A percentile compares a stretch with the other conserved stretches of the same genome.
Evolutionary conservation across 805 yeast genomes (phyloP).

Genomic region (Lipomyces spencermartinsiae): DNA sequence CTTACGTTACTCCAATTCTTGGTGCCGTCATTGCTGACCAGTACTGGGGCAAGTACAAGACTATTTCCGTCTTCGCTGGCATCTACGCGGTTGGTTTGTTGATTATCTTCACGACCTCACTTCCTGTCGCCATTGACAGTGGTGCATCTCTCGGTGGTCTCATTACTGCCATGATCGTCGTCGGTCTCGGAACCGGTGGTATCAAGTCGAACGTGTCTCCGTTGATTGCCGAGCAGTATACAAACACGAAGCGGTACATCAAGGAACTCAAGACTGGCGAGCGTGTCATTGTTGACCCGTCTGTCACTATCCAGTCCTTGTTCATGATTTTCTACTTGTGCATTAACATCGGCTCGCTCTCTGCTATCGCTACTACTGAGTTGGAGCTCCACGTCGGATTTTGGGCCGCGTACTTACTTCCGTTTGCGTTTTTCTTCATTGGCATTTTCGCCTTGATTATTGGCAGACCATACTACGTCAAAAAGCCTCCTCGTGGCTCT

Average conservation of each 20-base stretch:
- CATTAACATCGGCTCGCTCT: constrained; percentile 76
- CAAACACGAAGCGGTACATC: constrained; percentile 64
- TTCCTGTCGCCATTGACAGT: constrained; percentile 60
- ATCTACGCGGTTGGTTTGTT: constrained; percentile 68
- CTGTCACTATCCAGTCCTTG: constrained; percentile 71
- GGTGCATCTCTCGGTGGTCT: constrained; percentile 70
- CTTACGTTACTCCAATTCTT: constrained; percentile 77
- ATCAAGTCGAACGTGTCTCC: constrained; percentile 79
- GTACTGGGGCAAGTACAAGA: constrained; percentile 71
- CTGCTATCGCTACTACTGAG: constrained; percentile 78
- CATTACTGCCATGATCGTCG: constrained; percentile 58
- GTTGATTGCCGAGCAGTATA: constrained; percentile 75
- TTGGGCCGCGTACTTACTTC: constrained; percentile 73
- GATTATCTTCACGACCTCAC: constrained; percentile 69
- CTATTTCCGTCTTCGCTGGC: constrained; percentile 66
- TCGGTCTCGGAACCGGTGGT: constrained; percentile 82
- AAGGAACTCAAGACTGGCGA: constrained; percentile 66
- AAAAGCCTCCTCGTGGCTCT: constrained; percentile 66
- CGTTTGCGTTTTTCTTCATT: constrained; percentile 64
- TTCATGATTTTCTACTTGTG: constrained; percentile 78
- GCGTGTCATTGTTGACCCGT: constrained; percentile 71
- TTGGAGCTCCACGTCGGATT: constrained; percentile 66
- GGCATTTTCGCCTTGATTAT: constrained; percentile 59
- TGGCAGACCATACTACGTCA: constrained; percentile 63
- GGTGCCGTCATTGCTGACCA: constrained; percentile 81